Percentiles rank a stretch among this genome's conserved stretches.
phyloP scores from a whole-genome alignment of 2,329 filamentous ascomycete genomes.

The Sporothrix variecibatus region DNA sequence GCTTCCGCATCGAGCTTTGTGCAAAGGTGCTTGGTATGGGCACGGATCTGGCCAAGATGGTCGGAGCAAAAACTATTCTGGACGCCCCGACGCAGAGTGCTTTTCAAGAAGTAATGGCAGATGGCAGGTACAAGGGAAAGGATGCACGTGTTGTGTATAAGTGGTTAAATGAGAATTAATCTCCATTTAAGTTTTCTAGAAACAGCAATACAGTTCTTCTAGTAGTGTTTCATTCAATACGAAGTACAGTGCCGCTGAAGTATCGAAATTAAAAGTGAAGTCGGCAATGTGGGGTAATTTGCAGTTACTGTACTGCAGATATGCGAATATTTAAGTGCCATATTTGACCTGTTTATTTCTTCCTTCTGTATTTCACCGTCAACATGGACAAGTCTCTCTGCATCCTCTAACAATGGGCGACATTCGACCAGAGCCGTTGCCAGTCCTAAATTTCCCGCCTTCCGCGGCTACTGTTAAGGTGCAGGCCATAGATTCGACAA shows the following conservation, averaged over 20 bases:
- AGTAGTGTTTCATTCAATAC: background rate
- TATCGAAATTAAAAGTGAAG: background rate
- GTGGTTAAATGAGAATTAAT: slow-evolving; percentile 9
- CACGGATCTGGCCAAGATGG: slow-evolving; percentile 3
- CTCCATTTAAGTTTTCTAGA: background rate
- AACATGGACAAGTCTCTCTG: background rate
- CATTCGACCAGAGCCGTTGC: background rate
- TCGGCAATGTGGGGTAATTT: background rate
- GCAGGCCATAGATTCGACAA: background rate
- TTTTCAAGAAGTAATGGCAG: background rate
- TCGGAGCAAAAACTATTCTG: background rate
- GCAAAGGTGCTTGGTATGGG: slow-evolving; percentile 11
- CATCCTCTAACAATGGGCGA: background rate
- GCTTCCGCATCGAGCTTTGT: slow-evolving; percentile 17
- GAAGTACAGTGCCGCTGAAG: background rate
- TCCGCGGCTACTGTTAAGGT: background rate
- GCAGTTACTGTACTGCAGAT: background rate
- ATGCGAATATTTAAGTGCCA: background rate
- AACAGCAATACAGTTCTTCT: background rate
- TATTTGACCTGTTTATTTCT: background rate
- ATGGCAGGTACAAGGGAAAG: slow-evolving; percentile 10
- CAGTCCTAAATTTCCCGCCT: background rate
- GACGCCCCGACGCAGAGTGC: background rate
- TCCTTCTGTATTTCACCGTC: background rate
- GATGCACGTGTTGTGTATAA: slow-evolving; percentile 15